phyloP scores from a whole-genome alignment of 228 moss, liverwort and hornwort genomes.

The Sphagnum fallax region DNA sequence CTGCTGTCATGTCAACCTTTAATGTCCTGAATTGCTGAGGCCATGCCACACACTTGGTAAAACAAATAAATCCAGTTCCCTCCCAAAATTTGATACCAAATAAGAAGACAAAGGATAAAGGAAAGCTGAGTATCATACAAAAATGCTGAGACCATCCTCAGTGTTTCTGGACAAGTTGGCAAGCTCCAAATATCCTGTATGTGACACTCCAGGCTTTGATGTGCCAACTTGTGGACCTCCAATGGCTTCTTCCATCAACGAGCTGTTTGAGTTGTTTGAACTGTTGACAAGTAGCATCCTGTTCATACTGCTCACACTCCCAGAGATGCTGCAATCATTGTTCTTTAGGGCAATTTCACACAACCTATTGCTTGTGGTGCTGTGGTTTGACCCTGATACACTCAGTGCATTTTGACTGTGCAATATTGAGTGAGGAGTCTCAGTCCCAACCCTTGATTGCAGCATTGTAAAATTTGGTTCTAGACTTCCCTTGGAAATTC shows the following conservation, averaged over 20 bases:
- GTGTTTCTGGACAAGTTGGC: slow-evolving; percentile 23
- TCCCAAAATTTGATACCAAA: neutral
- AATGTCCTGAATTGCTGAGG: neutral
- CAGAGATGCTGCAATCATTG: slow-evolving; percentile 8
- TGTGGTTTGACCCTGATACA: slow-evolving; percentile 16
- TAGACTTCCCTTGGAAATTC: neutral
- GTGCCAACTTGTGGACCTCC: slow-evolving; percentile 11
- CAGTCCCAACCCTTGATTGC: slow-evolving; percentile 1
- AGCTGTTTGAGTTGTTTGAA: slow-evolving; percentile 12
- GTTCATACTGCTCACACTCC: slow-evolving; percentile 1
- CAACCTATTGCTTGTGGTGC: slow-evolving; percentile 18
- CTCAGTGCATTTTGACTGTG: slow-evolving; percentile 37
- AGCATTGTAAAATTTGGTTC: too few relatives aligned
- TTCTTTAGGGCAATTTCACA: slow-evolving; percentile 10
- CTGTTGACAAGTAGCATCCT: slow-evolving; percentile 16
- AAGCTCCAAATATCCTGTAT: slow-evolving; percentile 29
- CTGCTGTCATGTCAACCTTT: neutral
- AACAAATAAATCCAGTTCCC: neutral
- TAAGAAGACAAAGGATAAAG: neutral
- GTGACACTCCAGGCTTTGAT: slow-evolving; percentile 24
- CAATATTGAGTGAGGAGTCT: slow-evolving; percentile 19
- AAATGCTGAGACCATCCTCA: slow-evolving; percentile 35
- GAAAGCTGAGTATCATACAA: slow-evolving; percentile 18
- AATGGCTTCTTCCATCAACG: slow-evolving; percentile 10
- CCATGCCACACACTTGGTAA: neutral